These are phyloP conservation scores for Tilletia horrida DNA, from an alignment of 1,284 basidiomycete genomes.

Conservation along the genomic window DNA sequence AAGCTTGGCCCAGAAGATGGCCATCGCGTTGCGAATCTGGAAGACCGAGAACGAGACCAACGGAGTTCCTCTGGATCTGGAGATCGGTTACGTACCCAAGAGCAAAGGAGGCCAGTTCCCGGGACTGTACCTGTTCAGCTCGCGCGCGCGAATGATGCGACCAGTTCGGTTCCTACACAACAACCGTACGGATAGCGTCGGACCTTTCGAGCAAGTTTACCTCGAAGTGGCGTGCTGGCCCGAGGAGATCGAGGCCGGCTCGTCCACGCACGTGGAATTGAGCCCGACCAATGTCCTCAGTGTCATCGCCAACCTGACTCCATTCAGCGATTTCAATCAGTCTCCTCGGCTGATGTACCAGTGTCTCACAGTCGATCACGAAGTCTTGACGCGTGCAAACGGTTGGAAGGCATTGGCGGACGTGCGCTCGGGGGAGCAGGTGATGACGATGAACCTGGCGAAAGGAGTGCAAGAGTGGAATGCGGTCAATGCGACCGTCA, in stretches of 20 bases:
- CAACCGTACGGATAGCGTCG: slow-evolving; percentile 81
- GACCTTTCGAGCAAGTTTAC: slow-evolving; percentile 98
- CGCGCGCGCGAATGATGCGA: slow-evolving; percentile 90
- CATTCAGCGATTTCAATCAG: slow-evolving; percentile 89
- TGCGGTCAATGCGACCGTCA: neutral
- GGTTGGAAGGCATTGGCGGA: slow-evolving; percentile 1
- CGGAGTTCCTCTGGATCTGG: slow-evolving; percentile 80
- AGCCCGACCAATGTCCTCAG: slow-evolving; percentile 93
- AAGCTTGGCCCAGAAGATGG: slow-evolving; percentile 72
- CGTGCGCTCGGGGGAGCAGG: neutral
- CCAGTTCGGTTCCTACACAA: slow-evolving; percentile 90
- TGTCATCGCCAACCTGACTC: slow-evolving; percentile 65
- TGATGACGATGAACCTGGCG: slow-evolving; percentile 9
- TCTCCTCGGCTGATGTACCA: slow-evolving; percentile 66
- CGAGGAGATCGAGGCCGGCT: slow-evolving; percentile 76
- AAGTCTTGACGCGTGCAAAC: slow-evolving; percentile 3
- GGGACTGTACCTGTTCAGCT: slow-evolving; percentile 88
- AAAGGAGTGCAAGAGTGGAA: slow-evolving; percentile 11
- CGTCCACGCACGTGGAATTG: slow-evolving; percentile 84
- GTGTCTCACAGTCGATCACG: slow-evolving; percentile 32
- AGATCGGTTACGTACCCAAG: slow-evolving; percentile 87
- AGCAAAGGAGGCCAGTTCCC: slow-evolving; percentile 95
- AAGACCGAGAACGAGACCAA: slow-evolving; percentile 84
- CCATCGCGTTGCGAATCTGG: slow-evolving; percentile 80
- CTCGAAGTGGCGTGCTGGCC: slow-evolving; percentile 94